Conservation (phyloP, 2,329 filamentous ascomycete genomes). For the Botrytis squamosa region DNA sequence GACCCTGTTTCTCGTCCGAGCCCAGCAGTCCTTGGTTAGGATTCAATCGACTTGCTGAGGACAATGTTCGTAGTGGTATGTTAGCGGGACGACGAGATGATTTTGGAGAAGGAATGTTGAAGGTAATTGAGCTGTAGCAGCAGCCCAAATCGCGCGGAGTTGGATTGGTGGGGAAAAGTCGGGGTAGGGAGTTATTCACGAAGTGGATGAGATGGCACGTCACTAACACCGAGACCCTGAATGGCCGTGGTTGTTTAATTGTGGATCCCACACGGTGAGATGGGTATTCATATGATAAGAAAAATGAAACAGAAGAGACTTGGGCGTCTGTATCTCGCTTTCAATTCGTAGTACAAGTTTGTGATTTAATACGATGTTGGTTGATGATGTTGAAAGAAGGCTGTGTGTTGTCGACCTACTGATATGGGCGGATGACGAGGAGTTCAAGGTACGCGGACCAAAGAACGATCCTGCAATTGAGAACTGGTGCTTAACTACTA, state of each 20-base stretch:
- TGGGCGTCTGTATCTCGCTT: constrained; percentile 15
- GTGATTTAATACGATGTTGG: constrained; percentile 20
- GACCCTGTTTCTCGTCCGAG: constrained; percentile 44
- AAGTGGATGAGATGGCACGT: constrained; percentile 22
- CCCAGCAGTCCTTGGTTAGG: constrained; percentile 48
- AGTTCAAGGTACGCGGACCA: constrained; percentile 16
- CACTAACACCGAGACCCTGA: constrained; percentile 19
- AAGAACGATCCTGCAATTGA: constrained; percentile 15
- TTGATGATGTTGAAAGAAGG: constrained; percentile 12
- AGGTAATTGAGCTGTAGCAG: constrained; percentile 70
- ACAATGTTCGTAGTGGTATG: constrained; percentile 81
- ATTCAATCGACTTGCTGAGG: constrained; percentile 39
- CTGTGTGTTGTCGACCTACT: constrained; percentile 13
- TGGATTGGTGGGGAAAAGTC: constrained; percentile 23
- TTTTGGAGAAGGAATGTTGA: constrained; percentile 81
- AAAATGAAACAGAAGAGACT: constrained; percentile 16
- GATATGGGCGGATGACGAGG: constrained; percentile 11
- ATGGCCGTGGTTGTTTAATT: constrained; percentile 11
- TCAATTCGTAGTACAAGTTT: constrained; percentile 8
- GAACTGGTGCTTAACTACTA: background rate
- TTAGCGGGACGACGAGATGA: constrained; percentile 70
- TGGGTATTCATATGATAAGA: constrained; percentile 21
- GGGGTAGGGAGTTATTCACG: constrained; percentile 16
- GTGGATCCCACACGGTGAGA: constrained; percentile 20
- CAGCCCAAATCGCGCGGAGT: constrained; percentile 55